Evolutionary conservation across 176 grass and related monocot species (phyloP).

Genomic region (Tuctoria greenei): DNA sequence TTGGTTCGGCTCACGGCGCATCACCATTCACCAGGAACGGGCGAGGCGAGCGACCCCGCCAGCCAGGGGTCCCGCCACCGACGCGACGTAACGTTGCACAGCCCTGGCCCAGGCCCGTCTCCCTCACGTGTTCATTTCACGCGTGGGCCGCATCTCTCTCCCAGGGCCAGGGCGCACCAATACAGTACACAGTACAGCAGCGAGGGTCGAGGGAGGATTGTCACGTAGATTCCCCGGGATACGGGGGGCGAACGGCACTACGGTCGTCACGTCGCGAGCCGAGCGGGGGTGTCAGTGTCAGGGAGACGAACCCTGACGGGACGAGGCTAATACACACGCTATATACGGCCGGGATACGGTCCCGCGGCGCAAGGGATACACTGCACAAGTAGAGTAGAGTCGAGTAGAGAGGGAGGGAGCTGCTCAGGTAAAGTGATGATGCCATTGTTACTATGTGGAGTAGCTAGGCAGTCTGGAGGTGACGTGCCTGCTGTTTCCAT

Average conservation of each 20-base stretch:
- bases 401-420: neutral
- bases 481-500: conserved; percentile 48
- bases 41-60: neutral
- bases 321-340: neutral
- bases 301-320: neutral
- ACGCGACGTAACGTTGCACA: conserved; percentile 43
- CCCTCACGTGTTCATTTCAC: neutral
- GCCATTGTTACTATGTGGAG: neutral
- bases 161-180: neutral
- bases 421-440: neutral
- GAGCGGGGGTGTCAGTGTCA: neutral
- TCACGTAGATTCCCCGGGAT: conserved; percentile 46
- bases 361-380: neutral
- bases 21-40: too few relatives aligned
- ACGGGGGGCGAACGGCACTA: conserved; percentile 27
- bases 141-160: neutral
- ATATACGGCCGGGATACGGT: conserved; percentile 20
- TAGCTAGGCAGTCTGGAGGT: conserved; percentile 16
- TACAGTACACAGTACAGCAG: conserved; percentile 3
- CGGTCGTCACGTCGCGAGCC: conserved; percentile 24
- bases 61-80: too few relatives aligned
- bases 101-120: conserved; percentile 36
- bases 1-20: neutral
- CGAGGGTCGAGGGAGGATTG: conserved; percentile 7
- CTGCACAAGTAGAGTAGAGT: neutral